Conservation (phyloP, 129 eudicot species). For the Flaveria brownii region DNA sequence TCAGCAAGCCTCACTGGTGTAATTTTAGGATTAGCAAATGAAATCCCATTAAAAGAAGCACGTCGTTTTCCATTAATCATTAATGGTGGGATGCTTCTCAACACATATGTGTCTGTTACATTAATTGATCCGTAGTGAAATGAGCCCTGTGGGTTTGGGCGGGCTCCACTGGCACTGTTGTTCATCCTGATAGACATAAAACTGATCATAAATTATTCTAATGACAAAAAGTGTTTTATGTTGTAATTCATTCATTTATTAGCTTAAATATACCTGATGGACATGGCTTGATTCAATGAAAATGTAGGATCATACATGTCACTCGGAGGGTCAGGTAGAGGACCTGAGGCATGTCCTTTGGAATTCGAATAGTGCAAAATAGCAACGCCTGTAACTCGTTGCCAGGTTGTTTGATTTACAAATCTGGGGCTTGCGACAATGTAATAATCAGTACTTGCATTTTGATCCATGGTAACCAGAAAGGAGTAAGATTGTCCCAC, state of each 20-base stretch:
- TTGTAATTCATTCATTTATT: neutral
- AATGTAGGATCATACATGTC: slow-evolving; percentile 57
- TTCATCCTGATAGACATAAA: slow-evolving; percentile 57
- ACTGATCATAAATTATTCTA: neutral
- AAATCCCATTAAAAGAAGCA: slow-evolving; percentile 80
- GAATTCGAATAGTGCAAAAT: slow-evolving; percentile 82
- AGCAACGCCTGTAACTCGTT: slow-evolving; percentile 90
- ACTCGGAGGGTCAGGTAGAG: slow-evolving; percentile 86
- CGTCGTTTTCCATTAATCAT: slow-evolving; percentile 62
- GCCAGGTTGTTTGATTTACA: slow-evolving; percentile 75
- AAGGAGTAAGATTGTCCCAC: slow-evolving; percentile 94
- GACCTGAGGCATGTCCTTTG: slow-evolving; percentile 66
- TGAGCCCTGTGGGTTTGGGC: slow-evolving; percentile 97
- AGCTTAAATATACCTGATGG: slow-evolving; percentile 60
- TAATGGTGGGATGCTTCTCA: slow-evolving; percentile 59
- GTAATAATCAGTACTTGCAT: slow-evolving; percentile 86
- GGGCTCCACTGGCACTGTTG: slow-evolving; percentile 91
- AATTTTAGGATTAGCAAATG: slow-evolving; percentile 62
- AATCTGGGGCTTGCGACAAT: slow-evolving; percentile 92
- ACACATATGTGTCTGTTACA: slow-evolving; percentile 60
- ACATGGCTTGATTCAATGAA: slow-evolving; percentile 77
- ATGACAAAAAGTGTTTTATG: neutral
- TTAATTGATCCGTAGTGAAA: slow-evolving; percentile 80
- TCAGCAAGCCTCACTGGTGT: slow-evolving; percentile 92
- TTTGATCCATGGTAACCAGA: slow-evolving; percentile 91